Evolutionary conservation across 768 basidiomycete genomes (phyloP).

Genomic region (Rhizopogon sp.): DNA sequence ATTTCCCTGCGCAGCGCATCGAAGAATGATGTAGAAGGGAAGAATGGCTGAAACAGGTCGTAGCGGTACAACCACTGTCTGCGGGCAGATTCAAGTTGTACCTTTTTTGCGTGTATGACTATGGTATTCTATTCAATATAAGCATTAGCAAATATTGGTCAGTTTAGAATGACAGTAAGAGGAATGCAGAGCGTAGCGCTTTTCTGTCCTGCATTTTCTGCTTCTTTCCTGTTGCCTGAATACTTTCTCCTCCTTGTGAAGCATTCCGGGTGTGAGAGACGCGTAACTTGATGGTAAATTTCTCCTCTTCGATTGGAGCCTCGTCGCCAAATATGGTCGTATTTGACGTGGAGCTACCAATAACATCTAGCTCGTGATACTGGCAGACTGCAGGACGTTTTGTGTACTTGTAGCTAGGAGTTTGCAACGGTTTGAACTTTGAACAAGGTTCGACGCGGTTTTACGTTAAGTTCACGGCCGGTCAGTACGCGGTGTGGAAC

Average conservation of each 20-base stretch:
- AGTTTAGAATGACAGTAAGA: not conserved
- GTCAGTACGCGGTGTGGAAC: not conserved
- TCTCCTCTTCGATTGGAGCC: constrained; percentile 7
- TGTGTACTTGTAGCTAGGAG: not conserved
- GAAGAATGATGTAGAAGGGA: constrained; percentile 39
- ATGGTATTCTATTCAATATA: constrained; percentile 33
- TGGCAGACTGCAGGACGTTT: not conserved
- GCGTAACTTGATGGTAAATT: constrained; percentile 7
- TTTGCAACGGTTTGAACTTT: not conserved
- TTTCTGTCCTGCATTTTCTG: constrained; percentile 34
- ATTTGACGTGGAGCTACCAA: constrained; percentile 18
- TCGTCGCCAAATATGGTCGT: constrained; percentile 24
- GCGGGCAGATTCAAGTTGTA: constrained; percentile 34
- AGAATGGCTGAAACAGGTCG: constrained; percentile 40
- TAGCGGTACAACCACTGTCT: constrained; percentile 41
- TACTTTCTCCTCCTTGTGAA: not conserved
- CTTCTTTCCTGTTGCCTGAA: constrained; percentile 16
- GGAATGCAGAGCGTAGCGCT: constrained; percentile 24
- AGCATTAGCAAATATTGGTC: not conserved
- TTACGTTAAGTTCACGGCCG: not conserved
- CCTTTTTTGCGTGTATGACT: constrained; percentile 31
- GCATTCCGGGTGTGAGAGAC: constrained; percentile 3
- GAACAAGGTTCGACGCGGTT: not conserved
- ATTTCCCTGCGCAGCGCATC: constrained; percentile 28
- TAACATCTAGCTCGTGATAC: constrained; percentile 23